Evolutionary conservation across 768 basidiomycete species (phyloP).

Genomic region (Krasilnikovozyma curviuscula): DNA sequence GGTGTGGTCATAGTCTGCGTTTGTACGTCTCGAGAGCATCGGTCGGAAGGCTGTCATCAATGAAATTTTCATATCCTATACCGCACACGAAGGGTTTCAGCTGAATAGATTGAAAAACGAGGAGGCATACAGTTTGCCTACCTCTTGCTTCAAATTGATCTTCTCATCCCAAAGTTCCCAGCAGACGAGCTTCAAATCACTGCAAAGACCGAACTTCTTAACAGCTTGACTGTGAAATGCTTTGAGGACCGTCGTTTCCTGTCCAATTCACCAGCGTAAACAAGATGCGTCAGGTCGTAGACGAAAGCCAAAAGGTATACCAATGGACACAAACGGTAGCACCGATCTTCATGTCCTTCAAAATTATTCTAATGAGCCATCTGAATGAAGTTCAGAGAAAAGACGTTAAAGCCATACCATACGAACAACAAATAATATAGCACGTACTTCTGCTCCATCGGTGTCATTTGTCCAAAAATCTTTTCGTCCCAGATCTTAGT

Average conservation of each 20-base stretch:
- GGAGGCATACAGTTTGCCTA: slow-evolving; percentile 34
- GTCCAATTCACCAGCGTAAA: too few relatives aligned
- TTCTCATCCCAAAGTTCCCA: slow-evolving; percentile 70
- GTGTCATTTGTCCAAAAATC: slow-evolving; percentile 43
- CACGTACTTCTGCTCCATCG: slow-evolving; percentile 52
- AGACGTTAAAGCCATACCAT: too few relatives aligned
- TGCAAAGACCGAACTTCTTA: slow-evolving; percentile 87
- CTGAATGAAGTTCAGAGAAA: too few relatives aligned
- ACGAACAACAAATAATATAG: too few relatives aligned
- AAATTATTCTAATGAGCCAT: slow-evolving; percentile 89
- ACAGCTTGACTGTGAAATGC: slow-evolving; percentile 89
- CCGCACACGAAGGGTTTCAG: background rate
- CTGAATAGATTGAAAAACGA: slow-evolving; percentile 23
- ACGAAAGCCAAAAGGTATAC: too few relatives aligned
- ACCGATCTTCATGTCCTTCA: slow-evolving; percentile 82
- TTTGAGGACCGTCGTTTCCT: slow-evolving; percentile 74
- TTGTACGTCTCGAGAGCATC: slow-evolving; percentile 83
- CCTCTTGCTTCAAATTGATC: slow-evolving; percentile 31
- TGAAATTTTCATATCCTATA: slow-evolving; percentile 62
- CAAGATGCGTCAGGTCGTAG: too few relatives aligned
- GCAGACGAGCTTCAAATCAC: slow-evolving; percentile 80
- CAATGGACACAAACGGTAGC: background rate
- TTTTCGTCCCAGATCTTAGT: slow-evolving; percentile 25
- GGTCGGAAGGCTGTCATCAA: slow-evolving; percentile 76
- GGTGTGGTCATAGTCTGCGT: slow-evolving; percentile 57